Percentiles rank a stretch among this genome's conserved stretches.
These are phyloP conservation scores for Chlorella sp. DNA, from an alignment of 139 green algal genomes.

Conservation along the genomic window DNA sequence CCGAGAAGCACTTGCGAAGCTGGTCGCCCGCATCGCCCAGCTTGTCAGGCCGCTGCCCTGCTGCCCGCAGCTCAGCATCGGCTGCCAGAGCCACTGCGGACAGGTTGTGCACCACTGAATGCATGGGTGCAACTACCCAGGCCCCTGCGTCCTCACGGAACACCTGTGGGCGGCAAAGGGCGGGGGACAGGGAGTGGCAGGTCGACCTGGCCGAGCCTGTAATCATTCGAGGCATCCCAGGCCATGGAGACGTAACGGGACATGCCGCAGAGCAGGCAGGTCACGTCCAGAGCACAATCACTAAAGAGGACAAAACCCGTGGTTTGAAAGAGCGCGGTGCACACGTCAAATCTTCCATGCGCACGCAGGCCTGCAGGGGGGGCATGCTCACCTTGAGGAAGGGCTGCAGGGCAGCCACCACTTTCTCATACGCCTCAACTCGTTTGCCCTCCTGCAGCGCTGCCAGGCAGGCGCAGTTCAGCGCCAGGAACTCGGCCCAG, in stretches of 20 bases:
- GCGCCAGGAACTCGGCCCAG: conserved; percentile 50
- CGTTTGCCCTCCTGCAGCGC: conserved; percentile 38
- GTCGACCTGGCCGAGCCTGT: too few relatives aligned
- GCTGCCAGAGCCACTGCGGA: conserved; percentile 46
- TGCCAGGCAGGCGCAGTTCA: conserved; percentile 35
- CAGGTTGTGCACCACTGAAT: conserved; percentile 56
- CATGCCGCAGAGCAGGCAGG: neutral
- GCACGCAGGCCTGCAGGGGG: neutral
- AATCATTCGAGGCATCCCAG: too few relatives aligned
- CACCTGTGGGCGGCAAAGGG: too few relatives aligned
- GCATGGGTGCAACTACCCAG: conserved; percentile 59
- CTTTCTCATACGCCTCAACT: conserved; percentile 50
- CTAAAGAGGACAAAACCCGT: neutral
- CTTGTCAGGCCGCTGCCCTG: conserved; percentile 48
- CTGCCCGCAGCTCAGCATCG: conserved; percentile 44
- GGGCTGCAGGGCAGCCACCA: conserved; percentile 30
- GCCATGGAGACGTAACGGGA: too few relatives aligned
- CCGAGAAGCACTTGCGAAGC: conserved; percentile 71
- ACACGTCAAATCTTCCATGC: too few relatives aligned
- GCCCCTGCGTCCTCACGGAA: conserved; percentile 51
- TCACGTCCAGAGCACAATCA: neutral
- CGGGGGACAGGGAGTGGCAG: too few relatives aligned
- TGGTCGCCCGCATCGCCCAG: conserved; percentile 64
- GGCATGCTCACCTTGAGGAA: conserved; percentile 39
- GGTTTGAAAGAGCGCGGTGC: neutral